Evolutionary conservation across 2,329 filamentous ascomycete species (phyloP).

Genomic region (Exophiala dermatitidis): DNA sequence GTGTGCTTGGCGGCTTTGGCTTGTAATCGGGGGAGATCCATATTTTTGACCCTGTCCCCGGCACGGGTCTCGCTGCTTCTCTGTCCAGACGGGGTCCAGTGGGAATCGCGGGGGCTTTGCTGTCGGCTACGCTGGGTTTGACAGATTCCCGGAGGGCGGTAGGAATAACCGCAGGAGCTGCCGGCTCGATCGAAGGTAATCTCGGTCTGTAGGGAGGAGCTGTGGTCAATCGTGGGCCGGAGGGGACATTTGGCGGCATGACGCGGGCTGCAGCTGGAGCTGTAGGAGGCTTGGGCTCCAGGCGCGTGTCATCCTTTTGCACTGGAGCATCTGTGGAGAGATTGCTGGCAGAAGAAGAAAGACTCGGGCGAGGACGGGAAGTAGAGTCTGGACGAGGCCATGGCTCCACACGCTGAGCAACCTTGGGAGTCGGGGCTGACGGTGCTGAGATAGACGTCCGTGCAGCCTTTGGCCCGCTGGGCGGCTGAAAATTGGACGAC

Average conservation of each 20-base stretch:
- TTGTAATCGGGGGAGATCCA: conserved; percentile 23
- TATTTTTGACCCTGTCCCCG: conserved; percentile 12
- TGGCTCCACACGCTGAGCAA: conserved; percentile 11
- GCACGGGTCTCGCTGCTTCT: conserved; percentile 13
- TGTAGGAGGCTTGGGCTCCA: conserved; percentile 12
- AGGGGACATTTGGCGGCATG: conserved; percentile 25
- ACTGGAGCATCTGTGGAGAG: conserved; percentile 7
- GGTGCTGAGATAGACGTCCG: conserved; percentile 23
- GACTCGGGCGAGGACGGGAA: conserved; percentile 12
- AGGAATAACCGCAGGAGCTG: conserved; percentile 9
- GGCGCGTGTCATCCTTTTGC: conserved; percentile 16
- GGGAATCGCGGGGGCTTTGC: conserved; percentile 14
- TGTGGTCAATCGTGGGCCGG: conserved; percentile 20
- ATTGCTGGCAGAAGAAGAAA: conserved; percentile 5
- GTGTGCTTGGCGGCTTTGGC: conserved; percentile 25
- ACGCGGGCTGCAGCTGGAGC: conserved; percentile 14
- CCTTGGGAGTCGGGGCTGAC: conserved; percentile 8
- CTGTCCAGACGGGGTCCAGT: conserved; percentile 24
- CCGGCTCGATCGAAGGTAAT: conserved; percentile 19
- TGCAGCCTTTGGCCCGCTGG: conserved; percentile 41
- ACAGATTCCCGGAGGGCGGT: conserved; percentile 10
- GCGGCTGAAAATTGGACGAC: conserved; percentile 32
- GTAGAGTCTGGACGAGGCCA: conserved; percentile 15
- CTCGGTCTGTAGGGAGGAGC: conserved; percentile 19
- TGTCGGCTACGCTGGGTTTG: conserved; percentile 15